Evolutionary conservation across 148 eudicot species (phyloP).

Genomic region (Chenopodium formosanum): DNA sequence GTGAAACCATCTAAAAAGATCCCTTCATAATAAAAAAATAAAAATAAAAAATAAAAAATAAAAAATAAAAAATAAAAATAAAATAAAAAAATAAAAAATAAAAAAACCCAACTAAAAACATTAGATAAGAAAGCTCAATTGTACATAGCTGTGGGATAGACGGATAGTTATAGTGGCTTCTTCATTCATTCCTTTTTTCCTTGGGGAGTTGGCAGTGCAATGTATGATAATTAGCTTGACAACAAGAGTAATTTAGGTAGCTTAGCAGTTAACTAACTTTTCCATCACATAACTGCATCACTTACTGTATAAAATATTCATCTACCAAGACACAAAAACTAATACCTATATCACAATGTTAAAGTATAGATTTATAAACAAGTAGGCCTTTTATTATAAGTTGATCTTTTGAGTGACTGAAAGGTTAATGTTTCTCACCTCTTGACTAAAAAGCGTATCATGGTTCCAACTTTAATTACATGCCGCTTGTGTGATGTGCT

Average conservation of each 20-base stretch:
- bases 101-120: neutral
- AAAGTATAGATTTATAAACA: neutral
- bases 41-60: too few species aligned
- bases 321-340: neutral
- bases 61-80: too few species aligned
- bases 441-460: conserved; percentile 69
- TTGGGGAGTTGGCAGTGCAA: too few species aligned
- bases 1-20: neutral
- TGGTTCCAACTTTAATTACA: conserved; percentile 62
- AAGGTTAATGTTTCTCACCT: conserved; percentile 41
- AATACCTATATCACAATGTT: neutral
- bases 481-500: conserved; percentile 64
- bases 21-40: too few species aligned
- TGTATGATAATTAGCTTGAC: neutral
- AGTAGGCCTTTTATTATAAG: neutral
- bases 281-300: conserved; percentile 1
- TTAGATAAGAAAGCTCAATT: neutral
- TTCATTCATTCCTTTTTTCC: neutral
- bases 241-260: too few species aligned
- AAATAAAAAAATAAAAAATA: too few species aligned
- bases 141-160: neutral
- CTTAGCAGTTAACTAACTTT: neutral
- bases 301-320: neutral
- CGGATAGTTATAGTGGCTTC: neutral
- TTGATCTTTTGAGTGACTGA: neutral